Base-by-base conservation (phyloP, 805 yeast genomes). In the Lipomyces starkeyi region DNA sequence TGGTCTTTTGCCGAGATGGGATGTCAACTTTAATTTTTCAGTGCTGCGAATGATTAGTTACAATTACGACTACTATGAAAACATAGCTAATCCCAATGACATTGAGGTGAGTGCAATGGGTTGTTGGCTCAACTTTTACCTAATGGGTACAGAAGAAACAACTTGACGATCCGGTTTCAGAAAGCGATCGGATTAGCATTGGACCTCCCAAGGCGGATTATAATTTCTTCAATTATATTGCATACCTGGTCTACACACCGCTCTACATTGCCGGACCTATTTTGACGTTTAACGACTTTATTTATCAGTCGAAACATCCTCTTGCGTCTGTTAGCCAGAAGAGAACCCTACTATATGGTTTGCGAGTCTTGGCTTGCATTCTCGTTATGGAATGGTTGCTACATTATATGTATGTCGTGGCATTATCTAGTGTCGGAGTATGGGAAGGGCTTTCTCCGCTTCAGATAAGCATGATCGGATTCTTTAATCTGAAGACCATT, bases 231-330 rank as follows among this genome's bases (percentile, higher is more conserved):
- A 90, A 91, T 76, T 91, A 90, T 76, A 68, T 92, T 55, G 88
- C 97, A 0, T 95, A 93, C 76, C 77, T 91, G 43, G 80, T 89
- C 4, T 95, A 95, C 75, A 86, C 97, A 0, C 99, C 99, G 2
- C 80, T 95, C 59, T 91, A 91, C 78, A 88, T 95, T 73, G 98
- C 97, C 1, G 99, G 99, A 1, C 99, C 99, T 29, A 87, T 95
- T 20, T 76, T 95, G 55, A 91, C 98, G 0, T 95, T 91, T 82
- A 95, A 95, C 79, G 99, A 95, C 78, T 95, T 88, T 77, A 78
- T 90, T 55, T 88, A 88, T 73, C 99, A 95, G 80, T 82, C 56
- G 20, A 79, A 81, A 49, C 82, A 84, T 70, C 83, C 86, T 20
- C 79, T 89, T 20, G 83, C 89, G 0, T 85, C 96, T 0, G 88